These are phyloP conservation scores for Russula sp. DNA, from an alignment of 768 basidiomycete genomes.

Conservation along the genomic window DNA sequence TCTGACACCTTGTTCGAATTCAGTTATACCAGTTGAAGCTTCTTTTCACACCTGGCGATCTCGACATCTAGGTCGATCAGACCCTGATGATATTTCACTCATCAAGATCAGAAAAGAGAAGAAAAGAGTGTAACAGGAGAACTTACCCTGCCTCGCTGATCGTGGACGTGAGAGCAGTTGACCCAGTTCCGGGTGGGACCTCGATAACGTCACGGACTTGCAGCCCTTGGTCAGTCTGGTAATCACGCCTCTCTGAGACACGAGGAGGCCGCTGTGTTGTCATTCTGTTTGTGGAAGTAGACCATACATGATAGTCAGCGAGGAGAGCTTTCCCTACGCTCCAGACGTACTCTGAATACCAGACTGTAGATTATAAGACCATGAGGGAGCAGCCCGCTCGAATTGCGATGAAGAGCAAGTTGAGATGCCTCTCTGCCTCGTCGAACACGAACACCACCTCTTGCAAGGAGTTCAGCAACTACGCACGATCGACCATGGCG, in stretches of 20 bases:
- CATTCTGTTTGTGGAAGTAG: slow-evolving; percentile 63
- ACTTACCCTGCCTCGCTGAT: slow-evolving; percentile 69
- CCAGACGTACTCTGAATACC: slow-evolving; percentile 65
- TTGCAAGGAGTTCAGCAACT: slow-evolving; percentile 32
- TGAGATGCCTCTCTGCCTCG: slow-evolving; percentile 78
- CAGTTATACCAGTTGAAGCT: neutral
- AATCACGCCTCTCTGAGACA: slow-evolving; percentile 68
- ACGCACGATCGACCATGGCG: neutral
- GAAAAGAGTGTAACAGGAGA: neutral
- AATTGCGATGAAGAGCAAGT: slow-evolving; percentile 73
- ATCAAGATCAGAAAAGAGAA: neutral
- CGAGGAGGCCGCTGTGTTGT: slow-evolving; percentile 58
- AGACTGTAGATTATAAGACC: slow-evolving; percentile 80
- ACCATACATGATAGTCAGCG: slow-evolving; percentile 38
- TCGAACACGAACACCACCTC: slow-evolving; percentile 46
- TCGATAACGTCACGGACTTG: slow-evolving; percentile 55
- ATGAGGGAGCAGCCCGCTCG: slow-evolving; percentile 78
- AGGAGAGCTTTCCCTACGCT: neutral
- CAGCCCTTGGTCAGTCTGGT: slow-evolving; percentile 82
- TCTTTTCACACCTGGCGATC: slow-evolving; percentile 69
- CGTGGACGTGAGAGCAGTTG: slow-evolving; percentile 66
- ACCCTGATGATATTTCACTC: slow-evolving; percentile 59
- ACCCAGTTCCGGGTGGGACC: slow-evolving; percentile 87
- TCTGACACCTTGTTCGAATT: slow-evolving; percentile 53
- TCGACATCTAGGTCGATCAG: slow-evolving; percentile 85